Base-by-base conservation (phyloP, 2,329 filamentous ascomycete genomes). In the Dactylellina haptotyla region DNA sequence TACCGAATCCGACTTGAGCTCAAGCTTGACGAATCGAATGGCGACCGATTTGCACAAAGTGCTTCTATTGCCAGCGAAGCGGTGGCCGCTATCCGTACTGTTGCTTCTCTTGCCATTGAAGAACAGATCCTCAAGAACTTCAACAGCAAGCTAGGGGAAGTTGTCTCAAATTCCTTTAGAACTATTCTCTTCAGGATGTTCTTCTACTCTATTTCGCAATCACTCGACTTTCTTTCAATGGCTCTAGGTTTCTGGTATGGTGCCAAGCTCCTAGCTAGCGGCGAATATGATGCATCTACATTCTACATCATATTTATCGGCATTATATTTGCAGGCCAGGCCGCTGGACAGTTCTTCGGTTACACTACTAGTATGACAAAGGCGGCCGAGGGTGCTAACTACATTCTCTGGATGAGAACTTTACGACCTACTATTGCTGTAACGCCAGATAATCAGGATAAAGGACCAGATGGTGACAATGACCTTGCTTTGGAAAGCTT, bases 221-320 rank as follows among this genome's bases (percentile, higher is more conserved):
- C 86, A 0, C 81, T 88, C 66, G 85, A 87, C 71, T 87, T 87
- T 79, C 83, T 87, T 61, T 86, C 85, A 72, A 84, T 86, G 67
- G 87, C 87, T 0, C 83, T 89, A 12, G 86, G 85, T 10, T 88
- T 88, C 79, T 89, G 87, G 87, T 88, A 87, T 65, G 86, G 86
- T 61, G 85, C 85, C 30, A 84, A 81, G 0, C 81, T 88, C 1
- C 83, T 88, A 58, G 83, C 80, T 2, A 81, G 81, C 9, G 79
- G 81, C 28, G 84, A 88, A 76, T 87, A 87, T 78, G 79, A 77
- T 59, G 81, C 86, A 20, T 85, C 86, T 75, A 86, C 87, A 59
- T 89, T 89, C 81, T 89, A 88, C 80, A 83, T 88, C 26, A 69
- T 67, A n/a, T 67, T 75, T 41, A 63, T 67, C 14, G 70, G 70